phyloP scores from a whole-genome alignment of 495 filamentous ascomycete genomes.

The Lophiotrema nucula region DNA sequence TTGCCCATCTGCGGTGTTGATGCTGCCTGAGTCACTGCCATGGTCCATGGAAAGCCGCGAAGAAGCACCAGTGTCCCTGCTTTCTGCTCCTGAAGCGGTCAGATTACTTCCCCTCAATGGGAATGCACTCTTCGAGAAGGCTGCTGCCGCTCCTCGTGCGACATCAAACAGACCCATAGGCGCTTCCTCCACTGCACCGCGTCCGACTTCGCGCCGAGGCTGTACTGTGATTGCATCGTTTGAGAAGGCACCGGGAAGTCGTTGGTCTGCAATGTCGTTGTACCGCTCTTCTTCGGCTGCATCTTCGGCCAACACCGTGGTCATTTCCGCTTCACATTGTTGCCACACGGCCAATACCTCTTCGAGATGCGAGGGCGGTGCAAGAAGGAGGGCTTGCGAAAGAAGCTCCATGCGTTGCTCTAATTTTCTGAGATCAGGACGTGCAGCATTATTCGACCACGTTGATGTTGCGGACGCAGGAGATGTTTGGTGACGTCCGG shows the following conservation, averaged over 20 bases:
- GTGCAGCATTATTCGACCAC: constrained; percentile 47
- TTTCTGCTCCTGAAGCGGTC: neutral
- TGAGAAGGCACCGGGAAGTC: constrained; percentile 66
- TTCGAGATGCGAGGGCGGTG: constrained; percentile 71
- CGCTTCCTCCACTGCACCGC: constrained; percentile 59
- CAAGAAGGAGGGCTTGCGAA: constrained; percentile 76
- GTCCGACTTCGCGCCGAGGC: constrained; percentile 38
- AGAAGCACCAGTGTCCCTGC: constrained; percentile 5
- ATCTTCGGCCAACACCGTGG: constrained; percentile 65
- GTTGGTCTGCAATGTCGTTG: constrained; percentile 37
- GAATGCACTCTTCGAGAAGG: constrained; percentile 64
- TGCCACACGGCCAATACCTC: constrained; percentile 85
- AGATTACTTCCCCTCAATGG: constrained; percentile 45
- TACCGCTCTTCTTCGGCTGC: constrained; percentile 68
- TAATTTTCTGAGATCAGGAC: constrained; percentile 58
- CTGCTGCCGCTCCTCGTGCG: constrained; percentile 75
- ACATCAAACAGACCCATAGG: constrained; percentile 95
- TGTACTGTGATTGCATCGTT: constrained; percentile 38
- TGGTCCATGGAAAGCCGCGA: constrained; percentile 16
- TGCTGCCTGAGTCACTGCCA: constrained; percentile 33
- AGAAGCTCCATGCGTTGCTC: constrained; percentile 91
- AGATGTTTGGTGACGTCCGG: constrained; percentile 70
- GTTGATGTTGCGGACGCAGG: constrained; percentile 41
- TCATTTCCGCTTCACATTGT: constrained; percentile 82
- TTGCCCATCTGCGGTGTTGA: constrained; percentile 22